A percentile compares a stretch with the other conserved stretches of the same genome.
Evolutionary conservation across 176 grass and related monocot genomes (phyloP).

Genomic region (Neostapfia colusana): DNA sequence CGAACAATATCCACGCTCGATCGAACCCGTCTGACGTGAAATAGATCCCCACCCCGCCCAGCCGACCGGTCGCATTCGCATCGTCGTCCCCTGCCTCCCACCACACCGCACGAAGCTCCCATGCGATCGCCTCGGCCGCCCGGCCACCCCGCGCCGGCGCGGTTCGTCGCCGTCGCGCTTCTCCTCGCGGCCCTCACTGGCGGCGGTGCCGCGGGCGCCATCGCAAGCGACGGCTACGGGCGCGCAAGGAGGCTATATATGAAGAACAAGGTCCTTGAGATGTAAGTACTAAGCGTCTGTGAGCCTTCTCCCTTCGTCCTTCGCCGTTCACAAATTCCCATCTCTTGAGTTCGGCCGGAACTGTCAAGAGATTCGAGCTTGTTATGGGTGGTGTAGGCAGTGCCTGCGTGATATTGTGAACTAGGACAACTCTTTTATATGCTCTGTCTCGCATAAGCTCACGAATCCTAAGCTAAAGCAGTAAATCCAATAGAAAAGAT

Average conservation of each 20-base stretch:
- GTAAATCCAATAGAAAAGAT: neutral
- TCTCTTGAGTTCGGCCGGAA: neutral
- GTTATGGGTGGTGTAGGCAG: neutral
- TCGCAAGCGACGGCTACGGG: slow-evolving; percentile 49
- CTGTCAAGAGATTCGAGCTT: neutral
- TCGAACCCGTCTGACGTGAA: neutral
- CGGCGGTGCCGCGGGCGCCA: neutral
- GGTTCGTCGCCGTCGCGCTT: slow-evolving; percentile 22
- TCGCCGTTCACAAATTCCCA: neutral
- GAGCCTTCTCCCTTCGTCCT: neutral
- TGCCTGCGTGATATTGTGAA: neutral
- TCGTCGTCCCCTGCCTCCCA: neutral
- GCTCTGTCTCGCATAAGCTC: neutral
- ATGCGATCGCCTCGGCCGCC: slow-evolving; percentile 39
- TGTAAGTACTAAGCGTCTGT: slow-evolving; percentile 56
- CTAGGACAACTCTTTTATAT: slow-evolving; percentile 5
- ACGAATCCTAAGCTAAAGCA: slow-evolving; percentile 1
- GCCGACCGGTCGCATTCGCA: neutral
- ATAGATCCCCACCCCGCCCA: slow-evolving; percentile 34
- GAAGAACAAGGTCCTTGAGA: slow-evolving; percentile 80
- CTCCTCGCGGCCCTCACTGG: slow-evolving; percentile 26
- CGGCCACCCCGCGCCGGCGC: neutral
- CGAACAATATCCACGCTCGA: neutral
- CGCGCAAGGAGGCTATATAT: slow-evolving; percentile 57
- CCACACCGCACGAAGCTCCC: slow-evolving; percentile 4